Base-by-base conservation (phyloP, 2,329 filamentous ascomycete genomes). In the Sarocladiaceae sp. region DNA sequence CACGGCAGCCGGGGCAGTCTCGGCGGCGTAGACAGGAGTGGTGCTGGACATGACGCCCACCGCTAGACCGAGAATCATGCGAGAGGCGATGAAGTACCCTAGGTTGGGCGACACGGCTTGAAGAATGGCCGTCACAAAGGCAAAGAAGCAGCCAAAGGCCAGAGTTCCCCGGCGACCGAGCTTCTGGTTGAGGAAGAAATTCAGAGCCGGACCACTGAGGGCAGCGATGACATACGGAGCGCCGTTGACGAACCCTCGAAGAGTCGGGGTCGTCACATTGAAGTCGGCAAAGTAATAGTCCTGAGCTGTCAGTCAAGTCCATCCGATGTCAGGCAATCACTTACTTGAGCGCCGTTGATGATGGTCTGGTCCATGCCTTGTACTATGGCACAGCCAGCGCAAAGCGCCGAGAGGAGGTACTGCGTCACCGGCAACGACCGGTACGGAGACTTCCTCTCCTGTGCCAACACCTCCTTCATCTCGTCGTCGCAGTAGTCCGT, bases 131-230 rank as follows among this genome's bases (percentile, higher is more conserved):
- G 62, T 47, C 69, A 56, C 12, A 70, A 62, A 58, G 63, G 75
- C 75, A 47, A 61, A 68, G 45, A 74, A 67, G 47, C 78, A 79
- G 3, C 77, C 76, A 44, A 82, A 68, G 55, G 80, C 80, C 33
- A 83, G 80, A 2, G 78, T 82, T 11, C 80, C 78, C 3, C 80
- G 71, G 24, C 80, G 74, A 12, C 80, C 80, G 44, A 80, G 74
- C 55, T 59, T 71, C 42, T 74, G 69, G 55, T 83, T 83, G 48
- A 82, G 68, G 1, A 54, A 51, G 6, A 54, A 52, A 19, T 57
- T 61, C 7, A 60, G 47, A 57, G 51, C 54, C 45, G 54, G 55
- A 2, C 53, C 60, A 40, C 61, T 46, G 9, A 61, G 47, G 2
- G 59, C 58, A 76, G 65, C 31, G 71, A 76, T 52, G 69, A 82